phyloP scores from a whole-genome alignment of 768 basidiomycete species.

The Hygrophorus pudorinus region DNA sequence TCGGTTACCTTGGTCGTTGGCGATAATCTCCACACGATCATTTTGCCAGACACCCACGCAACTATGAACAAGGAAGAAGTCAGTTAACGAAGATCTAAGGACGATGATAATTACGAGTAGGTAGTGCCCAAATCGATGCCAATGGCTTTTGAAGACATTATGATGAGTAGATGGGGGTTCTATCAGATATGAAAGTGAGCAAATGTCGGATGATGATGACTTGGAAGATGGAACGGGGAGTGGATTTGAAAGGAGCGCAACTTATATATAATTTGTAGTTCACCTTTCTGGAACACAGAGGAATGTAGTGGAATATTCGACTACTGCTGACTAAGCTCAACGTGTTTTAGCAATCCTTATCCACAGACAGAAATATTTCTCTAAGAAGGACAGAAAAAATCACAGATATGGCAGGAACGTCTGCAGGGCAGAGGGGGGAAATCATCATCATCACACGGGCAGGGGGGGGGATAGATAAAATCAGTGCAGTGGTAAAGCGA shows the following conservation, averaged over 20 bases:
- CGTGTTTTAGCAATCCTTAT: too few species aligned
- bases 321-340: too few species aligned
- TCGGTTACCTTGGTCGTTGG: conserved; percentile 98
- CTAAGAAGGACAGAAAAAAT: neutral
- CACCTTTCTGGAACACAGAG: too few species aligned
- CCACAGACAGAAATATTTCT: neutral
- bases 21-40: conserved; percentile 99
- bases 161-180: conserved; percentile 9
- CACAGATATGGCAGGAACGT: too few species aligned
- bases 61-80: conserved; percentile 33
- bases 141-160: conserved; percentile 75
- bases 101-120: conserved; percentile 80
- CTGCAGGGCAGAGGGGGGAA: too few species aligned
- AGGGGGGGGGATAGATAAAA: too few species aligned
- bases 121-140: conserved; percentile 97
- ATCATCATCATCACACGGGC: too few species aligned
- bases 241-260: neutral
- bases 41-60: conserved; percentile 99
- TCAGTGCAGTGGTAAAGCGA: too few species aligned
- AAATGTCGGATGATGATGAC: conserved; percentile 11
- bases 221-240: conserved; percentile 1
- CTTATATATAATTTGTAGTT: neutral
- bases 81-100: too few species aligned
- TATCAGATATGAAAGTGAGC: too few species aligned
- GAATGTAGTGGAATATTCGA: too few species aligned